Percentiles rank a stretch among this genome's conserved stretches.
Conservation (phyloP, 805 yeast species). For the Lachancea quebecensis region DNA sequence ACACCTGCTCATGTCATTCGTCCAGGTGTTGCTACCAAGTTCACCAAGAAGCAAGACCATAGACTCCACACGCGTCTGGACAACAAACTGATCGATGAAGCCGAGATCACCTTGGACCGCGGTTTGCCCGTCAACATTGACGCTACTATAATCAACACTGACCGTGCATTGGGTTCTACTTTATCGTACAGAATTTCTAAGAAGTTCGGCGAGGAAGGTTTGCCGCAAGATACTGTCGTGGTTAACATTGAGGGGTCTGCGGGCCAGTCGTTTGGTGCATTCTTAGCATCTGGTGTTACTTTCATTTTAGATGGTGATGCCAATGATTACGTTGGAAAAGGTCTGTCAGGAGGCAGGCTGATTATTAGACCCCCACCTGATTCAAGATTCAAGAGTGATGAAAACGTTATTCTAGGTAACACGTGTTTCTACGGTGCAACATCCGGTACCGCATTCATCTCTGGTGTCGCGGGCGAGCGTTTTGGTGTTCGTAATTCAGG, state of each 20-base stretch:
- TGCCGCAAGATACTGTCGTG: slow-evolving; percentile 94
- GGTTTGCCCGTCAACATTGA: slow-evolving; percentile 95
- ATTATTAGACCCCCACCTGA: slow-evolving; percentile 86
- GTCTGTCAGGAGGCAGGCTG: slow-evolving; percentile 90
- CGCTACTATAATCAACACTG: slow-evolving; percentile 90
- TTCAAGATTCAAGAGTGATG: slow-evolving; percentile 85
- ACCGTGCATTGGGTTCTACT: slow-evolving; percentile 93
- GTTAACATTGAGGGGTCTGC: slow-evolving; percentile 90
- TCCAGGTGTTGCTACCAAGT: slow-evolving; percentile 93
- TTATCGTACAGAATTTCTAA: slow-evolving; percentile 90
- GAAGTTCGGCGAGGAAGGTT: slow-evolving; percentile 84
- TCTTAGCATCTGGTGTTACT: slow-evolving; percentile 92
- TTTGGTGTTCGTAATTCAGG: slow-evolving; percentile 98
- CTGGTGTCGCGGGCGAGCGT: slow-evolving; percentile 98
- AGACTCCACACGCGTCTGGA: slow-evolving; percentile 87
- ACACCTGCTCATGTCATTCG: slow-evolving; percentile 96
- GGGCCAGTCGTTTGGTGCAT: slow-evolving; percentile 98
- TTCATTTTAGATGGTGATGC: slow-evolving; percentile 95
- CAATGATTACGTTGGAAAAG: slow-evolving; percentile 96
- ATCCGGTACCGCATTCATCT: slow-evolving; percentile 84
- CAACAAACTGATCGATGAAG: slow-evolving; percentile 92
- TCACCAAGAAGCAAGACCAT: slow-evolving; percentile 91
- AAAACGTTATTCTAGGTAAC: slow-evolving; percentile 93
- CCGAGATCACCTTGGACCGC: slow-evolving; percentile 89
- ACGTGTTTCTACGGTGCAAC: slow-evolving; percentile 98